Conservation (phyloP, 1,139 yeast genomes). For the Martiniozyma asiatica region DNA sequence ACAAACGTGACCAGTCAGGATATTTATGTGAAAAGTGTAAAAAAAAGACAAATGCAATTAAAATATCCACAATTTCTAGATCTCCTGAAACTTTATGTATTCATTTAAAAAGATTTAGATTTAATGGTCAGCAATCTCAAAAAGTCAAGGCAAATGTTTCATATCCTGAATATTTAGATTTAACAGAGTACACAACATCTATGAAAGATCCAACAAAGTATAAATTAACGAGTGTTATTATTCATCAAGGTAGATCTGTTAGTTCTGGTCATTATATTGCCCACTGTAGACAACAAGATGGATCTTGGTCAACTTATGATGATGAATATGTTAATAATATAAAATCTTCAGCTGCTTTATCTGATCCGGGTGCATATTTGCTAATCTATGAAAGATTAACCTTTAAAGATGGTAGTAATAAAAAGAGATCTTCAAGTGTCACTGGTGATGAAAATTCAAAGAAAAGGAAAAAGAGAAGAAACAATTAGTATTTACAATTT, state of each 20-base stretch:
- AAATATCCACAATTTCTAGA: constrained; percentile 58
- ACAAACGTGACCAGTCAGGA: constrained; percentile 49
- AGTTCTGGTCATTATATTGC: constrained; percentile 91
- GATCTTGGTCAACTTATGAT: constrained; percentile 86
- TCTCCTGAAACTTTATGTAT: constrained; percentile 84
- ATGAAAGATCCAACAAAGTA: constrained; percentile 44
- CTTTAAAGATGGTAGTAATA: constrained; percentile 24
- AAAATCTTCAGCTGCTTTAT: constrained; percentile 60
- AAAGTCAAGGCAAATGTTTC: constrained; percentile 81
- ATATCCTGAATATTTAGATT: constrained; percentile 67
- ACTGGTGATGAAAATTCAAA: constrained; percentile 1
- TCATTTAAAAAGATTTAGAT: constrained; percentile 83
- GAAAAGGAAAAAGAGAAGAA: constrained; percentile 5
- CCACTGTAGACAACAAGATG: constrained; percentile 84
- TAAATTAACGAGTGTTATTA: constrained; percentile 73
- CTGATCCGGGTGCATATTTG: constrained; percentile 84
- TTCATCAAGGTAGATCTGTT: constrained; percentile 88
- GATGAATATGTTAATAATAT: constrained; percentile 77
- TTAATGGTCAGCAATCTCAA: constrained; percentile 64
- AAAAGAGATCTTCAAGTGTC: constrained; percentile 3
- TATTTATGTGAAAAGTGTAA: constrained; percentile 86
- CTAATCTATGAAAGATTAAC: constrained; percentile 70
- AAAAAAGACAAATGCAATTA: constrained; percentile 62
- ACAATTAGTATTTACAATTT: neutral
- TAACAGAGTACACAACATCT: constrained; percentile 49